Percentiles rank a stretch among this genome's conserved stretches.
phyloP scores from a whole-genome alignment of 140 eudicot genomes.

The Ambrosia hybrid region DNA sequence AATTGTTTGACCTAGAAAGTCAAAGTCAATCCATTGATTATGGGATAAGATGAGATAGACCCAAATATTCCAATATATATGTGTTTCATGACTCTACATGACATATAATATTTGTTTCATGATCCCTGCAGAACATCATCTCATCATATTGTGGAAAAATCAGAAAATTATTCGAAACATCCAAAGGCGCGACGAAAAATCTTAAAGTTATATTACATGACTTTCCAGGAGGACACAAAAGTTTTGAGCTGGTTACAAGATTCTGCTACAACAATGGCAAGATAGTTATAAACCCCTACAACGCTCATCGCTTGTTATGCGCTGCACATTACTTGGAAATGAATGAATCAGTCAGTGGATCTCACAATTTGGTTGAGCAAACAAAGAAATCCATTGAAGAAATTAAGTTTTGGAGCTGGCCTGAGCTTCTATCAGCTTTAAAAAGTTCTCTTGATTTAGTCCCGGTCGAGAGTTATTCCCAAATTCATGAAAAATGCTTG shows the following conservation, averaged over 20 bases:
- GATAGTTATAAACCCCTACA: constrained; percentile 45
- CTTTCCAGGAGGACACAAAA: constrained; percentile 75
- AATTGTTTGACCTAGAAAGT: too few relatives aligned
- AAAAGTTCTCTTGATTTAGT: constrained; percentile 43
- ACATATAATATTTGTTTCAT: constrained; percentile 15
- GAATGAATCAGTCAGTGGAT: constrained; percentile 44
- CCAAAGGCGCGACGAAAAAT: constrained; percentile 33
- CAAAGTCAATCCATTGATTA: too few relatives aligned
- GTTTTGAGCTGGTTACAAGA: constrained; percentile 76
- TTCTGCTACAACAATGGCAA: constrained; percentile 80
- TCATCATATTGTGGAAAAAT: constrained; percentile 62
- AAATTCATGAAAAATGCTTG: constrained; percentile 44
- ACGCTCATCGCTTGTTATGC: constrained; percentile 41
- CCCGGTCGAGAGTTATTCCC: constrained; percentile 29
- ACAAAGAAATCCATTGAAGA: constrained; percentile 54
- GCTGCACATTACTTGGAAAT: constrained; percentile 74
- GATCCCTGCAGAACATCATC: constrained; percentile 52
- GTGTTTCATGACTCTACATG: background rate
- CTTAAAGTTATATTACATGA: constrained; percentile 74
- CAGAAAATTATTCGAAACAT: constrained; percentile 48
- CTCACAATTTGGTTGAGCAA: constrained; percentile 52
- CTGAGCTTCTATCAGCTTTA: constrained; percentile 59
- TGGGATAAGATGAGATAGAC: too few relatives aligned
- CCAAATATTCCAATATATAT: too few relatives aligned
- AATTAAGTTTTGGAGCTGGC: constrained; percentile 71